Conservation (phyloP, 441 rosid genomes). For the Bruguiera hainesii region DNA sequence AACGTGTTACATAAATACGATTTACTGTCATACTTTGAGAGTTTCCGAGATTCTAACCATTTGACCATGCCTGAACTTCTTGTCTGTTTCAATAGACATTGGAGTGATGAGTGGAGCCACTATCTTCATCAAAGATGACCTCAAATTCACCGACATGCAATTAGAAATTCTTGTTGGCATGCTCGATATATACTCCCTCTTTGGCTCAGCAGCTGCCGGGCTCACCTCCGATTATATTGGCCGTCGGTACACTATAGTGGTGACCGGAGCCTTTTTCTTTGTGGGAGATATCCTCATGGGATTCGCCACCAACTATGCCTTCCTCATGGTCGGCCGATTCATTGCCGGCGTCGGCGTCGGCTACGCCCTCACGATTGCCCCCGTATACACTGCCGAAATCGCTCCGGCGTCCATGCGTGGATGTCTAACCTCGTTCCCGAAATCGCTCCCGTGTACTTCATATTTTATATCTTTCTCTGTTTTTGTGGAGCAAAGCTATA, state of each 20-base stretch:
- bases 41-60: too few species aligned
- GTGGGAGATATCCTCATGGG: constrained; percentile 79
- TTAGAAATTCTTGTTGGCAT: constrained; percentile 50
- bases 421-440: constrained; percentile 66
- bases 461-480: neutral
- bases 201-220: constrained; percentile 68
- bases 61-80: neutral
- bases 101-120: constrained; percentile 67
- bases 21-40: too few species aligned
- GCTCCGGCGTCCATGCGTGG: constrained; percentile 77
- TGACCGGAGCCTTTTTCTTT: constrained; percentile 65
- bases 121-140: constrained; percentile 39
- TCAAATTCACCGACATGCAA: constrained; percentile 35
- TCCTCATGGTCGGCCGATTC: constrained; percentile 76
- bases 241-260: constrained; percentile 67
- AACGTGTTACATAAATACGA: too few species aligned
- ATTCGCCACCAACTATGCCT: constrained; percentile 58
- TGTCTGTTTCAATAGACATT: constrained; percentile 32
- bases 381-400: constrained; percentile 76
- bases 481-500: too few species aligned
- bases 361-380: constrained; percentile 77
- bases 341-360: constrained; percentile 81
- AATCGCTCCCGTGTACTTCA: neutral
- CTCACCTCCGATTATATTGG: constrained; percentile 74
- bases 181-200: constrained; percentile 45